These are phyloP conservation scores for Trichoderma citrinoviride DNA, from an alignment of 2,329 filamentous ascomycete genomes.

Conservation along the genomic window DNA sequence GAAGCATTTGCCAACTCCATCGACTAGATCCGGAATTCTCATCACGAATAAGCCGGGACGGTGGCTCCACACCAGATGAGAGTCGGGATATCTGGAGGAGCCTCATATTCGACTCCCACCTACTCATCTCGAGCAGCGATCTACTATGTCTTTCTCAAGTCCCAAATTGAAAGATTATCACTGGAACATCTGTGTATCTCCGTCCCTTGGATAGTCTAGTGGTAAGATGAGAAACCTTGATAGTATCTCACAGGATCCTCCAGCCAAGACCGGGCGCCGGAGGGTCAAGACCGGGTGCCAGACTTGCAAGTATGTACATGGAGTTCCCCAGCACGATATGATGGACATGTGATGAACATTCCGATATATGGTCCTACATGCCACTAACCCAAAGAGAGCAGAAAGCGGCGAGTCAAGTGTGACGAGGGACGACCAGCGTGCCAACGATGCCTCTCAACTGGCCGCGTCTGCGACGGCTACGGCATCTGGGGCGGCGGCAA, in stretches of 20 bases:
- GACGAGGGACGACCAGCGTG: conserved; percentile 37
- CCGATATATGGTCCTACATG: too few relatives aligned
- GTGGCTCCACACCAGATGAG: conserved; percentile 4
- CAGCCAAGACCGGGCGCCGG: neutral
- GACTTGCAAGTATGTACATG: conserved; percentile 33
- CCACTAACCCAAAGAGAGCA: neutral
- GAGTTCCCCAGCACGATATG: conserved; percentile 5
- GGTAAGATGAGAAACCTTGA: neutral
- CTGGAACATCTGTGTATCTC: neutral
- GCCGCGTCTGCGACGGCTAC: conserved; percentile 39
- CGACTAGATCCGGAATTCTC: neutral
- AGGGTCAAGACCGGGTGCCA: conserved; percentile 32
- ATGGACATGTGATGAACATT: neutral
- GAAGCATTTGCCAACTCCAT: neutral
- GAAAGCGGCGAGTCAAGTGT: conserved; percentile 32
- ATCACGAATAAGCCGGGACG: neutral
- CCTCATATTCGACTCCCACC: neutral
- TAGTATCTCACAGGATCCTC: neutral
- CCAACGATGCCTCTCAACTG: conserved; percentile 20
- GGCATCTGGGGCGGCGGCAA: conserved; percentile 31
- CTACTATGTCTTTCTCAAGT: neutral
- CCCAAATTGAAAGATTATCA: neutral
- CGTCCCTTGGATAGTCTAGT: neutral
- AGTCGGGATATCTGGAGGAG: neutral
- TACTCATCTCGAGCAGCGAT: neutral